Evolutionary conservation across 75 land plant species (phyloP), one percentile per base, ranked within the genome.

Genomic region (Gnetum montanum): DNA sequence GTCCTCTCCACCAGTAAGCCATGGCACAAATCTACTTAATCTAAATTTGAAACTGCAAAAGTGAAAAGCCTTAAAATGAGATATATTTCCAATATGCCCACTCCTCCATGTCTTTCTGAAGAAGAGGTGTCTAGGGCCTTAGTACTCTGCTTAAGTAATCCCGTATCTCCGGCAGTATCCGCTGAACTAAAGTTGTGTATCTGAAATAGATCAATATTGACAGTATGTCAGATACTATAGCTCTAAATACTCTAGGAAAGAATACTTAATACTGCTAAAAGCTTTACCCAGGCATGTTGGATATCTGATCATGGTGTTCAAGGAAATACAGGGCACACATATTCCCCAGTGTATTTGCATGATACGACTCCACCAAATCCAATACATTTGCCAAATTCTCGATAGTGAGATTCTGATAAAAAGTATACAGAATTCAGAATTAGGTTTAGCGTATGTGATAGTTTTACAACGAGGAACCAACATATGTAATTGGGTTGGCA

Each of bases 301-400:
- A 68, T 58, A 89, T 62, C 47, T 80, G 82, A 7, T 82, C 80
- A 59, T 82, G 84, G 43, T 94, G 76, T 53, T 78, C 79, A 61
- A 94, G 59, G 46, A 89, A 82, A 55, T 73, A 94, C 41, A 85
- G 47, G 40, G 90, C 85, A 61, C 99, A 94, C 1, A 84, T 71
- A 44, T 94, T 80, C 55, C 79, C 73, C 55, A 94, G 58, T 0
- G 91, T 75, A 54, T 69, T 58, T 13, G 99, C 99, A 62, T 90
- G 73, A 61, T 74, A 90, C 11, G 96, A 79, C 66, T 94, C 99
- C 5, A 90, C 85, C 49, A 94, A 59, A 34, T 89, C 96, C 64
- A 74, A 94, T 64, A 94, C 85, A 43, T 61, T 72, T 0, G 76
- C 60, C 23, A 94, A 77, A 70, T 86, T 94, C 30, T 94, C 99